Evolutionary conservation across 768 basidiomycete species (phyloP), one percentile per base, ranked within the genome.

Genomic region (Suillus bovinus): DNA sequence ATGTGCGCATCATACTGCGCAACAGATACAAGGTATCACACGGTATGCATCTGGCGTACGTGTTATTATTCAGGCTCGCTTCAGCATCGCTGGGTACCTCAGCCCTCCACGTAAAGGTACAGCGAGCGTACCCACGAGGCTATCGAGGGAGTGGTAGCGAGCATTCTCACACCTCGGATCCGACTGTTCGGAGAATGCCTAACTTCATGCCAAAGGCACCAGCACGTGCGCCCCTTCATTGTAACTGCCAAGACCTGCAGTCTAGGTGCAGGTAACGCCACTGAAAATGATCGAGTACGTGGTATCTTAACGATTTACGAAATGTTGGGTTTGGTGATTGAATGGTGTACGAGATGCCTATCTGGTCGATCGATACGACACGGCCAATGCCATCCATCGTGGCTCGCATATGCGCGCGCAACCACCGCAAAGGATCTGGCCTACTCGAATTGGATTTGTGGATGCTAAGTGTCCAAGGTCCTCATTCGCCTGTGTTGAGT

Each of bases 381-480:
- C 34, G 34, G 36, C 22, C 36, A 9, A 3, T 56, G 10, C 14
- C 24, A 27, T 39, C 24, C 36, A 38, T 36, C 55, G 24, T 56
- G 36, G 54, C 10, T 36, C 9, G 24, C 34, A 14, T 24, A 54
- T 36, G 53, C 53, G 22, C 53, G 53, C n/a, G 34, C 50, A 56
- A 39, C 54, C 36, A 38, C 24, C 34, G 54, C 22, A 16, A 36
- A 22, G 54, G 54, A 38, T 24, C 3, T 9, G 9, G 16, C 22
- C 54, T 55, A 36, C 54, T 38, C 16, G 36, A 55, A 56, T 20
- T 11, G 36, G 24, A 39, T 39, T 29, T 4, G 9, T 2, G 38
- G 38, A 56, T 13, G 17, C 16, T 2, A 55, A 56, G 55, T 56
- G 55, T 56, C 55, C 36, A 39, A 56, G 55, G 55, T 56, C 55